These are phyloP conservation scores for Magnusiomyces fungicola DNA, from an alignment of 1,139 yeast genomes.

Conservation along the genomic window DNA sequence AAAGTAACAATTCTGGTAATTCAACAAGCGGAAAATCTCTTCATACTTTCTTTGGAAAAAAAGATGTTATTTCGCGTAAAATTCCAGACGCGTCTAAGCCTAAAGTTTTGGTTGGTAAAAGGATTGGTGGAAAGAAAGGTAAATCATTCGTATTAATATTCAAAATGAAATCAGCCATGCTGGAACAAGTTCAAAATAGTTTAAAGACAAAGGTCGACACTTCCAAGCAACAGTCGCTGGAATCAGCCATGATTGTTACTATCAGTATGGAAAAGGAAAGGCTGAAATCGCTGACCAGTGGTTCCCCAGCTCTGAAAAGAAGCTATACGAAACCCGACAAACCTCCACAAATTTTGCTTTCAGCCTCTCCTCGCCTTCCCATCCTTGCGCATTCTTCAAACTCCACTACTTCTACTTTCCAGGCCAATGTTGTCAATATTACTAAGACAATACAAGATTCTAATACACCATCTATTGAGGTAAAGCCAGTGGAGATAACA, in stretches of 20 bases:
- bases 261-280: too few relatives aligned
- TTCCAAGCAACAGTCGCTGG: neutral
- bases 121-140: neutral
- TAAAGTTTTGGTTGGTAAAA: neutral
- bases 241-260: neutral
- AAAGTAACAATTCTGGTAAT: too few relatives aligned
- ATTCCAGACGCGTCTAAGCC: neutral
- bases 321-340: neutral
- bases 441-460: neutral
- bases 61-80: neutral
- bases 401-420: too few relatives aligned
- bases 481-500: too few relatives aligned
- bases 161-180: neutral
- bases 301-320: too few relatives aligned
- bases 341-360: neutral
- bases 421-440: too few relatives aligned
- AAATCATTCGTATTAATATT: neutral
- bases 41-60: neutral
- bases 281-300: too few relatives aligned
- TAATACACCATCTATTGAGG: too few relatives aligned
- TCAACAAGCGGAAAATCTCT: neutral
- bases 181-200: neutral
- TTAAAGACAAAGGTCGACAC: neutral
- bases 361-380: too few relatives aligned
- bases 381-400: too few relatives aligned